Percentiles rank a stretch among this genome's conserved stretches.
Conservation (phyloP, 495 filamentous ascomycete species). For the Bacidia gigantensis region DNA sequence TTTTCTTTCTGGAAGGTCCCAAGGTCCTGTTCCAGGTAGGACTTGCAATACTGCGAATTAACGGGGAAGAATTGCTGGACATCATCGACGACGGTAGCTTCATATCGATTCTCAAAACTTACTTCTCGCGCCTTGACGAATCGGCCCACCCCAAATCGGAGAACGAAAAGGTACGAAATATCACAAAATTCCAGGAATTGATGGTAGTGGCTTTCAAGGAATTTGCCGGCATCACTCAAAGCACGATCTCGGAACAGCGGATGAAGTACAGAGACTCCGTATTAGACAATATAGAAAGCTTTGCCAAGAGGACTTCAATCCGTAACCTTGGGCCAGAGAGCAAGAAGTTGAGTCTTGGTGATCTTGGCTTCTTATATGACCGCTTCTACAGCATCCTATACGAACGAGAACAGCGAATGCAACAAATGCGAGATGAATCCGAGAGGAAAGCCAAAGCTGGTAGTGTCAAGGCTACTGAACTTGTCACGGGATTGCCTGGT, state of each 20-base stretch:
- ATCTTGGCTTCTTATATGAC: slow-evolving; percentile 81
- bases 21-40: slow-evolving; percentile 97
- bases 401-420: slow-evolving; percentile 71
- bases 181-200: slow-evolving; percentile 91
- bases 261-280: slow-evolving; percentile 86
- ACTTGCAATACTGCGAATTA: slow-evolving; percentile 89
- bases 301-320: slow-evolving; percentile 92
- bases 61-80: slow-evolving; percentile 93
- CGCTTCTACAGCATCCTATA: slow-evolving; percentile 84
- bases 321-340: slow-evolving; percentile 91
- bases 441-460: slow-evolving; percentile 46
- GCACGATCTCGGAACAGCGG: slow-evolving; percentile 76
- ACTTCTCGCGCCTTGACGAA: slow-evolving; percentile 86
- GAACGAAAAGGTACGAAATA: slow-evolving; percentile 80
- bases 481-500: slow-evolving; percentile 33
- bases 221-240: slow-evolving; percentile 88
- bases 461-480: slow-evolving; percentile 38
- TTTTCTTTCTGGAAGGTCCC: slow-evolving; percentile 95
- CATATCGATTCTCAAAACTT: slow-evolving; percentile 87
- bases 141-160: slow-evolving; percentile 90
- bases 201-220: slow-evolving; percentile 99
- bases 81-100: slow-evolving; percentile 92
- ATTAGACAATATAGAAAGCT: slow-evolving; percentile 86
- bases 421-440: slow-evolving; percentile 62
- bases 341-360: slow-evolving; percentile 71